These are phyloP conservation scores for Fusarium sp. DNA, from an alignment of 2,329 filamentous ascomycete genomes.

Conservation along the genomic window DNA sequence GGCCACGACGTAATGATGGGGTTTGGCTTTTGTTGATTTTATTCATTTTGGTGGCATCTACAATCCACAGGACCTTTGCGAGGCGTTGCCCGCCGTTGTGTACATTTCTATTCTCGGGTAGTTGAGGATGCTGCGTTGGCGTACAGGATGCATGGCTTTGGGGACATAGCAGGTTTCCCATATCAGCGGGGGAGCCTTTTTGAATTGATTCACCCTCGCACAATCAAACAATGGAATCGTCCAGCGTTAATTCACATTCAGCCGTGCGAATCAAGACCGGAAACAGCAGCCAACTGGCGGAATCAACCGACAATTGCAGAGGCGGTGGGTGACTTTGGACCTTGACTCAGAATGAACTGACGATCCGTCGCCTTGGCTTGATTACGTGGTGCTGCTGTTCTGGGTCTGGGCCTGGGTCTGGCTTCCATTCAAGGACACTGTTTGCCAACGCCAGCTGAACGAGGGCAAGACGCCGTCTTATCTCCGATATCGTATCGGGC, in stretches of 20 bases:
- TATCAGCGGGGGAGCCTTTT: slow-evolving; percentile 26
- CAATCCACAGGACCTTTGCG: slow-evolving; percentile 25
- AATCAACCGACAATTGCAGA: slow-evolving; percentile 16
- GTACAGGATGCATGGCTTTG: slow-evolving; percentile 41
- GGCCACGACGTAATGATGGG: slow-evolving; percentile 45
- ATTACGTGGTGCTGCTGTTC: slow-evolving; percentile 35
- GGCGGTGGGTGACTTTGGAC: slow-evolving; percentile 38
- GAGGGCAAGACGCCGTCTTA: slow-evolving; percentile 29
- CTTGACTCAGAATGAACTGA: slow-evolving; percentile 38
- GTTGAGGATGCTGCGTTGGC: slow-evolving; percentile 41
- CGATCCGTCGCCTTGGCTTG: slow-evolving; percentile 35
- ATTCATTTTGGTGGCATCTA: slow-evolving; percentile 26
- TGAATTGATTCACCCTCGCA: slow-evolving; percentile 38
- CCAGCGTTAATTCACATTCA: neutral
- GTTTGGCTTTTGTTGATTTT: slow-evolving; percentile 21
- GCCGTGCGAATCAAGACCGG: slow-evolving; percentile 4
- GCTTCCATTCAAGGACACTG: slow-evolving; percentile 13
- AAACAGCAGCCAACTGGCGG: slow-evolving; percentile 5
- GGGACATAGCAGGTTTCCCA: slow-evolving; percentile 29
- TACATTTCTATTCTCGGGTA: slow-evolving; percentile 34
- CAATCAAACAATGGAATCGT: slow-evolving; percentile 9
- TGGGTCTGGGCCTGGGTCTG: slow-evolving; percentile 11
- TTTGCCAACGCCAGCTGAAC: slow-evolving; percentile 9
- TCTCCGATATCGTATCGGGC: slow-evolving; percentile 47
- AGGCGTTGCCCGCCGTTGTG: slow-evolving; percentile 42